These are phyloP conservation scores for Chaetomium tenue DNA, from an alignment of 495 filamentous ascomycete genomes.

Conservation along the genomic window DNA sequence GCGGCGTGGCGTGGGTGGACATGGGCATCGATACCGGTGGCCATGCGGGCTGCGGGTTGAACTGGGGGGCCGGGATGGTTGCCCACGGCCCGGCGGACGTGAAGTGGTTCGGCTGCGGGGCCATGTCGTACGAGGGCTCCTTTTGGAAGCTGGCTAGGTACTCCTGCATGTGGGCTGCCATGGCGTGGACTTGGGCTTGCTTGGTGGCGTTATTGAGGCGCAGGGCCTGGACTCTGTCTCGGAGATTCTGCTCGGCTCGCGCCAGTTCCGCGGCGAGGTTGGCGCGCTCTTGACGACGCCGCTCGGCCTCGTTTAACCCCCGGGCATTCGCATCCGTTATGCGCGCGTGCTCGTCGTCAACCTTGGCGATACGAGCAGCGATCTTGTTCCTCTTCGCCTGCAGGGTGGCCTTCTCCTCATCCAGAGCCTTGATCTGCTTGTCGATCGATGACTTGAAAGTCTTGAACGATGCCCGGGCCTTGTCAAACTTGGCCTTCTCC, in stretches of 20 bases:
- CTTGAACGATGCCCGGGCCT: constrained; percentile 57
- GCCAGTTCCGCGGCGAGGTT: constrained; percentile 62
- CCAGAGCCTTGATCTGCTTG: constrained; percentile 60
- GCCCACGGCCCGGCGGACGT: constrained; percentile 28
- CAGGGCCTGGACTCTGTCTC: constrained; percentile 38
- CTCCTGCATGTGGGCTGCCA: constrained; percentile 42
- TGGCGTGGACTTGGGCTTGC: constrained; percentile 42
- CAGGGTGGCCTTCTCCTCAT: constrained; percentile 64
- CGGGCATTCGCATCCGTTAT: constrained; percentile 74
- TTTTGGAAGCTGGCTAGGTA: constrained; percentile 43
- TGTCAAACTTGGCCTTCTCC: constrained; percentile 61
- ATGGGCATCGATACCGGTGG: constrained; percentile 30
- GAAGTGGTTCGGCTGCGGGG: constrained; percentile 25
- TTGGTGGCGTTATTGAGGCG: constrained; percentile 42
- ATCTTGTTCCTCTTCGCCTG: constrained; percentile 78
- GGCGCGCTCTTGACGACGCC: constrained; percentile 66
- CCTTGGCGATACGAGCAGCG: constrained; percentile 67
- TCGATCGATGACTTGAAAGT: constrained; percentile 62
- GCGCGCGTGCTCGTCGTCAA: constrained; percentile 74
- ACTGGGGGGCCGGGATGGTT: constrained; percentile 18
- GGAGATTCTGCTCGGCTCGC: constrained; percentile 52
- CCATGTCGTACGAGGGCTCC: constrained; percentile 30
- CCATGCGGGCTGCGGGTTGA: constrained; percentile 29
- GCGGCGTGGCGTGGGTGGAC: constrained; percentile 18
- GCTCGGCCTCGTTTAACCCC: constrained; percentile 70